Evolutionary conservation across 225 moss, liverwort and hornwort species (phyloP).

Genomic region (Lunularia cruciata): DNA sequence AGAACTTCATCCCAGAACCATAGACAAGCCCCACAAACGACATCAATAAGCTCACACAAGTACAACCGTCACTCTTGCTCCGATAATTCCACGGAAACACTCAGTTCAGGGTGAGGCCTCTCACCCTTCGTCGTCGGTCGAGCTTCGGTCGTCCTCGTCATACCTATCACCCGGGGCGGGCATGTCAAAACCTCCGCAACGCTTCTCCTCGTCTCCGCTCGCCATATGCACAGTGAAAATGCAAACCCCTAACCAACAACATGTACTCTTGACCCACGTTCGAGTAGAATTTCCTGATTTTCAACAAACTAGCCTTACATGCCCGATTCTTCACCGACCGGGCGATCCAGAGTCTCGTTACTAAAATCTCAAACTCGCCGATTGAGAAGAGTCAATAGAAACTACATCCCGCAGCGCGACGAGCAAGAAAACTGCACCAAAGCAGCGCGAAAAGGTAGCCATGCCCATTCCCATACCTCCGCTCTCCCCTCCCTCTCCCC

Average conservation of each 20-base stretch:
- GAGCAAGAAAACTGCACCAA: conserved; percentile 42
- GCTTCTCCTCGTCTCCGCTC: conserved; percentile 5
- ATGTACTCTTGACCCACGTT: conserved; percentile 20
- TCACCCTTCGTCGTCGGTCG: conserved; percentile 43
- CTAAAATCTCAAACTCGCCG: conserved; percentile 25
- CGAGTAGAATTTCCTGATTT: conserved; percentile 15
- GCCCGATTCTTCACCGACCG: conserved; percentile 28
- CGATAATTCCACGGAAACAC: background rate
- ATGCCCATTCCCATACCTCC: conserved; percentile 28
- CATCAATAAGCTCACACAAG: conserved; percentile 20
- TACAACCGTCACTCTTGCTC: background rate
- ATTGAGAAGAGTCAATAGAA: conserved; percentile 10
- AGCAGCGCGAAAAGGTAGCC: conserved; percentile 42
- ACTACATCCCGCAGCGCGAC: conserved; percentile 2
- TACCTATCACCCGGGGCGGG: conserved; percentile 43
- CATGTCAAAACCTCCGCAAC: conserved; percentile 31
- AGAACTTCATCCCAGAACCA: background rate
- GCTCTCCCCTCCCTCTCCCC: conserved; percentile 5
- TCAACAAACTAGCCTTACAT: conserved; percentile 9
- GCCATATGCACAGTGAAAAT: conserved; percentile 23
- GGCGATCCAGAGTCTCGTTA: conserved; percentile 27
- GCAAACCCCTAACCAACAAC: conserved; percentile 30
- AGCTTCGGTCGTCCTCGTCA: conserved; percentile 38
- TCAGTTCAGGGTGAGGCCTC: background rate
- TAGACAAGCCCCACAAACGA: background rate